Evolutionary conservation across 352 stramenopile genomes (phyloP), one percentile per base, ranked within the genome.

Genomic region (Phytophthora litchii): DNA sequence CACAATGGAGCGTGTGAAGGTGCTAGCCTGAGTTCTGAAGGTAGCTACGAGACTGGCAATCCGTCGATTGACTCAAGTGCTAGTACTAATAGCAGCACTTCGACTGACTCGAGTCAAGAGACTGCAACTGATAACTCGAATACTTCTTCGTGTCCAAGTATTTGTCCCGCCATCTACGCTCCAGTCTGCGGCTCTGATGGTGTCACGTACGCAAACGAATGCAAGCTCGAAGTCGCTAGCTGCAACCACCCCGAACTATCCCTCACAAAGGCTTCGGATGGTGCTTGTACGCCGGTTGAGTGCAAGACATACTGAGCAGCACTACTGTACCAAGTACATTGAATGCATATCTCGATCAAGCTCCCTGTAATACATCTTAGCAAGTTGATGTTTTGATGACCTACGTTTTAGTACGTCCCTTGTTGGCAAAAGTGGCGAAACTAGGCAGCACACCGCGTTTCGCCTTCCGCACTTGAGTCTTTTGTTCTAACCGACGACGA

Each of bases 361-460:
- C 44, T 44, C 32, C 20, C 14, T 37, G 47, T 27, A n/a, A 27
- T 34, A 43, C 37, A 2, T 43, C 16, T 21, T 43, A 27, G 23
- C 23, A 27, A 27, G 3, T 40, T 40, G 13, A 40, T 19, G 34
- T 40, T 19, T 29, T 45, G 11, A 46, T 46, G 11, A 27, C 40
- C 27, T 56, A 60, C 41, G 29, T 12, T 29, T 67, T 67, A 0
- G 37, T 27, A 19, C 41, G 49, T 14, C 16, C 43, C 20, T 56
- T 74, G 46, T 38, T 59, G 3, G 50, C 36, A 42, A 80, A 70
- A 8, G 68, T 21, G 1, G 68, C 66, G 57, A 91, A 91, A 13
- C 68, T 61, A 12, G 81, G 81, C 41, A 91, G 60, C 9, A 77
- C 78, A 1, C 64, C 63, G 34, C 79, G 72, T 54, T 89, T 91